phyloP scores from a whole-genome alignment of 352 stramenopile genomes.

The Pythium monospermum region DNA sequence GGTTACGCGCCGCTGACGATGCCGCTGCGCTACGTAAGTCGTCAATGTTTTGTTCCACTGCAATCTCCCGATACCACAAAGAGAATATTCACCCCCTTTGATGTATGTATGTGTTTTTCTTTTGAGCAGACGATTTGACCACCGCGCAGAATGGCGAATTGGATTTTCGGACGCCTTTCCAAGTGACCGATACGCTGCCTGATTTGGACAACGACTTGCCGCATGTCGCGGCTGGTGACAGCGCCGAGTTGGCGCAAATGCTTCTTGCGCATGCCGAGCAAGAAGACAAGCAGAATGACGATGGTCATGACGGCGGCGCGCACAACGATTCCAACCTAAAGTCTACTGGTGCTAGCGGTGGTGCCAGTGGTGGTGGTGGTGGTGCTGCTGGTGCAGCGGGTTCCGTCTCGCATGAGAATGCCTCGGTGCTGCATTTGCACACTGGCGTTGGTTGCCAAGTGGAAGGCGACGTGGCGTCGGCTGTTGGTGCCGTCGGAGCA shows the following conservation, averaged over 20 bases:
- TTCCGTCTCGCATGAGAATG: conserved; percentile 16
- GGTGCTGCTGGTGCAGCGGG: conserved; percentile 13
- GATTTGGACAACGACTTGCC: conserved; percentile 53
- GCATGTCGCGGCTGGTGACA: conserved; percentile 41
- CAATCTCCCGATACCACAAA: no score
- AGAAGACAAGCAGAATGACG: conserved; percentile 15
- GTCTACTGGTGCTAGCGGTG: no score
- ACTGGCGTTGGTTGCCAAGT: not conserved
- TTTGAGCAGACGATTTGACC: conserved; percentile 43
- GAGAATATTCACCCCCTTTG: not conserved
- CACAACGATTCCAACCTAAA: conserved; percentile 17
- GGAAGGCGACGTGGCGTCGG: not conserved
- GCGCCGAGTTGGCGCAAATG: conserved; percentile 65
- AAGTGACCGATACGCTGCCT: conserved; percentile 42
- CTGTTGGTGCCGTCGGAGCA: no score
- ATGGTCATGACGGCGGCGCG: conserved; percentile 13
- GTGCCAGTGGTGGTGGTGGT: not conserved
- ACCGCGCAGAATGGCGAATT: conserved; percentile 50
- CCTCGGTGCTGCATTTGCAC: conserved; percentile 20
- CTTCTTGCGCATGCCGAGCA: conserved; percentile 66
- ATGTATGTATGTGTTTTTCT: not conserved
- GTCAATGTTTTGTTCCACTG: conserved; percentile 1
- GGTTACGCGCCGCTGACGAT: conserved; percentile 55
- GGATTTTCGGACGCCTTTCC: conserved; percentile 73
- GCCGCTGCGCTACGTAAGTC: conserved; percentile 17